Conservation (phyloP, 495 filamentous ascomycete genomes). For the Xylaria scruposa region DNA sequence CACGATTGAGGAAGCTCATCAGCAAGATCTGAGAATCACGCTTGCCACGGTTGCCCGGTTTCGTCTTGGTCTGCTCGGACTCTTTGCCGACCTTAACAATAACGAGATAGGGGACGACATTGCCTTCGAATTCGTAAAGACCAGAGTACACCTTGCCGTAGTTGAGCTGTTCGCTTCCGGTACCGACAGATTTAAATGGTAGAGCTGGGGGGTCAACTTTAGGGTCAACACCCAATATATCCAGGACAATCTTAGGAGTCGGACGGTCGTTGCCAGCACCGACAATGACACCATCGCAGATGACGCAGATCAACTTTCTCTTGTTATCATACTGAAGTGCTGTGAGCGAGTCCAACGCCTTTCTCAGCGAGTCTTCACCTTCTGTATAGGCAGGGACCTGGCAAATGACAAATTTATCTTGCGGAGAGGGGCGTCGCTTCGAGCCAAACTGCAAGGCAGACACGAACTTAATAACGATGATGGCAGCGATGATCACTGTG, state of each 20-base stretch:
- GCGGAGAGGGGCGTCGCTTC: slow-evolving; percentile 84
- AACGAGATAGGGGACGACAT: slow-evolving; percentile 95
- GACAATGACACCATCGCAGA: slow-evolving; percentile 96
- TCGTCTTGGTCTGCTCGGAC: slow-evolving; percentile 87
- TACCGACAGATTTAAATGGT: slow-evolving; percentile 88
- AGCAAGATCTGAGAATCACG: slow-evolving; percentile 91
- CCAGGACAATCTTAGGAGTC: slow-evolving; percentile 95
- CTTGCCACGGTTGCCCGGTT: slow-evolving; percentile 97
- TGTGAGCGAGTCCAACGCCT: slow-evolving; percentile 92
- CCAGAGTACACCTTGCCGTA: slow-evolving; percentile 99
- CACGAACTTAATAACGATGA: slow-evolving; percentile 89
- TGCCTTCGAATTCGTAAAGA: slow-evolving; percentile 96
- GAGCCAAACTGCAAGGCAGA: slow-evolving; percentile 93
- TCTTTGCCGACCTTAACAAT: slow-evolving; percentile 97
- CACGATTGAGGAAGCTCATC: slow-evolving; percentile 93
- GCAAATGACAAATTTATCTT: slow-evolving; percentile 99
- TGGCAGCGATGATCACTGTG: slow-evolving; percentile 77
- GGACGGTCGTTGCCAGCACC: slow-evolving; percentile 96
- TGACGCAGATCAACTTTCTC: slow-evolving; percentile 88
- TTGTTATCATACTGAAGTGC: slow-evolving; percentile 98
- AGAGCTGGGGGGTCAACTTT: slow-evolving; percentile 95
- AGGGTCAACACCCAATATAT: slow-evolving; percentile 95
- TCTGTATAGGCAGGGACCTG: slow-evolving; percentile 98
- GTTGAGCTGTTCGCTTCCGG: slow-evolving; percentile 91
- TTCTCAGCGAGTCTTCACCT: slow-evolving; percentile 90